Conservation (phyloP, 495 filamentous ascomycete species). For the Aspergillus haitiensis region DNA sequence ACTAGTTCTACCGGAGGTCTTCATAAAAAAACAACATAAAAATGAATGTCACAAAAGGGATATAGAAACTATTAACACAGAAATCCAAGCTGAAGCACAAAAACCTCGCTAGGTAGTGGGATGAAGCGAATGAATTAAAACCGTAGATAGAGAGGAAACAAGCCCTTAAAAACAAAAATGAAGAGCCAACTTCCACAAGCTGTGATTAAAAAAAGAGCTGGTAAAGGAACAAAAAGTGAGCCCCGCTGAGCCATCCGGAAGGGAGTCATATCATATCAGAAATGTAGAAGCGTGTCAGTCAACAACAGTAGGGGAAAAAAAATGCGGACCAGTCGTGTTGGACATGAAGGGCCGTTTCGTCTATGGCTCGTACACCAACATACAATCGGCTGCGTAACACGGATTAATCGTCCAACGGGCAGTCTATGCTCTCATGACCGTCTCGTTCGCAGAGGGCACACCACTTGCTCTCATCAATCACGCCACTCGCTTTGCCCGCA, state of each 20-base stretch:
- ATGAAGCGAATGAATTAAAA: slow-evolving; percentile 8
- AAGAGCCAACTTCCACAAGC: background rate
- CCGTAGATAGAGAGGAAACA: background rate
- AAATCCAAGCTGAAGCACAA: slow-evolving; percentile 9
- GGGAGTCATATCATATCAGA: slow-evolving; percentile 22
- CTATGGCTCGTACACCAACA: slow-evolving; percentile 16
- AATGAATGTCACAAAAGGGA: slow-evolving; percentile 22
- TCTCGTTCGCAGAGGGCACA: slow-evolving; percentile 96
- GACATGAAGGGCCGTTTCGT: slow-evolving; percentile 6
- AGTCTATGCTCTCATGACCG: slow-evolving; percentile 93
- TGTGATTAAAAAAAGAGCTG: slow-evolving; percentile 19
- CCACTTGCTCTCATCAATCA: slow-evolving; percentile 86
- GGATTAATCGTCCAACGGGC: slow-evolving; percentile 86
- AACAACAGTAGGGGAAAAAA: slow-evolving; percentile 8
- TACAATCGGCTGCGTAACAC: slow-evolving; percentile 3
- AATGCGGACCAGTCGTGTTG: slow-evolving; percentile 1
- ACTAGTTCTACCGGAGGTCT: slow-evolving; percentile 9
- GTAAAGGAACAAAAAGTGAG: slow-evolving; percentile 14
- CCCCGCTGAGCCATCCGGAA: slow-evolving; percentile 13
- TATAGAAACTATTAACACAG: slow-evolving; percentile 21
- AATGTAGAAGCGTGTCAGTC: slow-evolving; percentile 9
- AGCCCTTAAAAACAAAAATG: background rate
- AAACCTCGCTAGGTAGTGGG: slow-evolving; percentile 8
- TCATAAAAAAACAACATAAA: slow-evolving; percentile 15
- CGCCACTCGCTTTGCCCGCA: slow-evolving; percentile 76